These are phyloP conservation scores for Ascochyta lentis DNA, from an alignment of 2,329 filamentous ascomycete genomes.

Conservation along the genomic window DNA sequence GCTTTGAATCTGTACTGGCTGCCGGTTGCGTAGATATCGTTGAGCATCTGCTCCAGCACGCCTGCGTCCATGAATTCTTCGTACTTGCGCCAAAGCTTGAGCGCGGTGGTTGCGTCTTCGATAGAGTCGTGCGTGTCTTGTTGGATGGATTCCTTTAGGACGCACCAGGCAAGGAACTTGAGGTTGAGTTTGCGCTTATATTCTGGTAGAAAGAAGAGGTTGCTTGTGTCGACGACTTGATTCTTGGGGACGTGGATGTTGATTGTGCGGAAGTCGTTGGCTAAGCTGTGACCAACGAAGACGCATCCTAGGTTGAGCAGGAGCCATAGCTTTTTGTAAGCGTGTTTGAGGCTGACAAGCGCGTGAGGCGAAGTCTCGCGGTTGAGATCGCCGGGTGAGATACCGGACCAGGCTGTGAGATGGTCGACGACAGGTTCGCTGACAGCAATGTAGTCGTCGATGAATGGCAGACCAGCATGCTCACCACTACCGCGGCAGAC, in stretches of 20 bases:
- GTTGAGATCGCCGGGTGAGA: constrained; percentile 84
- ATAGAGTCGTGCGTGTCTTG: constrained; percentile 92
- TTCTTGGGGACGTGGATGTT: constrained; percentile 93
- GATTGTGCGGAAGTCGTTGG: constrained; percentile 96
- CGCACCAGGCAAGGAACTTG: constrained; percentile 84
- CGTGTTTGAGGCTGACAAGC: constrained; percentile 84
- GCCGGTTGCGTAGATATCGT: constrained; percentile 80
- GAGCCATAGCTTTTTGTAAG: constrained; percentile 98
- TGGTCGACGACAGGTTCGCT: constrained; percentile 94
- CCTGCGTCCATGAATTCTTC: constrained; percentile 88
- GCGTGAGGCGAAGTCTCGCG: constrained; percentile 79
- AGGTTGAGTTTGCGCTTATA: constrained; percentile 87
- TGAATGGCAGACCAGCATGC: constrained; percentile 83
- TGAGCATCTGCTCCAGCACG: constrained; percentile 80
- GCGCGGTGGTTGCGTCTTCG: constrained; percentile 89
- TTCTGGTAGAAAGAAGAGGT: constrained; percentile 83
- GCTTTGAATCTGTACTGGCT: constrained; percentile 57
- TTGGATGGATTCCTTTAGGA: constrained; percentile 94
- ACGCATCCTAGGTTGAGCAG: constrained; percentile 91
- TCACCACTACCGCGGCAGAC: constrained; percentile 82
- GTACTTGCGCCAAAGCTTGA: constrained; percentile 89
- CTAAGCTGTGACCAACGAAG: constrained; percentile 92
- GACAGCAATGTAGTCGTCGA: constrained; percentile 96
- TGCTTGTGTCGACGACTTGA: constrained; percentile 93
- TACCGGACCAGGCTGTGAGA: constrained; percentile 91